Percentiles rank a stretch among this genome's conserved stretches.
These are phyloP conservation scores for Plasmodium inui DNA, from an alignment of 169 alveolate species.

Conservation along the genomic window DNA sequence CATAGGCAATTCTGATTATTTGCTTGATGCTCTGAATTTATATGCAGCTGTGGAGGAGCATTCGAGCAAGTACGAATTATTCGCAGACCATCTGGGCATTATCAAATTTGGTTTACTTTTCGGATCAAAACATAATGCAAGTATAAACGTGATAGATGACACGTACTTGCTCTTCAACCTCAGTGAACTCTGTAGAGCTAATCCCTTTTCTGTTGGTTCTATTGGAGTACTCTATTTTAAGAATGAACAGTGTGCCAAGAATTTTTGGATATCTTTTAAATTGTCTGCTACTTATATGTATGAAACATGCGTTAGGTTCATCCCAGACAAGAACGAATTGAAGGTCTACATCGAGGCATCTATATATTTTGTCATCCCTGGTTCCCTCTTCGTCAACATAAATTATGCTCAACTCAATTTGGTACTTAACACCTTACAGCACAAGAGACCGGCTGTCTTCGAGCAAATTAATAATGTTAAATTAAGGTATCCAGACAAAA, in stretches of 20 bases:
- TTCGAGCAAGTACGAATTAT: conserved; percentile 25
- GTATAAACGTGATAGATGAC: conserved; percentile 12
- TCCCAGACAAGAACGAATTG: conserved; percentile 45
- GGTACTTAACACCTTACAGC: conserved; percentile 20
- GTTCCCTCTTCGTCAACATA: conserved; percentile 16
- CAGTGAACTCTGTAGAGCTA: conserved; percentile 9
- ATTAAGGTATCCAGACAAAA: background rate
- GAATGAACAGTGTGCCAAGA: conserved; percentile 56
- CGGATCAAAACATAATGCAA: background rate
- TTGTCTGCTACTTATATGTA: background rate
- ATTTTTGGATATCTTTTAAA: conserved; percentile 22
- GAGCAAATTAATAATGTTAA: conserved; percentile 12
- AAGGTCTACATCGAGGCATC: conserved; percentile 69
- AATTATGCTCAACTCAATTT: conserved; percentile 38
- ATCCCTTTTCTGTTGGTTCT: conserved; percentile 9
- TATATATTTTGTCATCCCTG: conserved; percentile 21
- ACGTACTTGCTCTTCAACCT: background rate
- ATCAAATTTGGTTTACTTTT: conserved; percentile 57
- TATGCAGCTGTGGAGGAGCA: conserved; percentile 17
- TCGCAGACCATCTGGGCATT: conserved; percentile 38
- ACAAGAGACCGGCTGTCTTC: background rate
- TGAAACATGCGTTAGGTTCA: conserved; percentile 4
- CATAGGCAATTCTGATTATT: background rate
- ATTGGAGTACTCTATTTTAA: conserved; percentile 45
- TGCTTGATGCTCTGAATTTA: background rate